Evolutionary conservation across 139 green algal genomes (phyloP).

Genomic region (Nannochloris sp.): DNA sequence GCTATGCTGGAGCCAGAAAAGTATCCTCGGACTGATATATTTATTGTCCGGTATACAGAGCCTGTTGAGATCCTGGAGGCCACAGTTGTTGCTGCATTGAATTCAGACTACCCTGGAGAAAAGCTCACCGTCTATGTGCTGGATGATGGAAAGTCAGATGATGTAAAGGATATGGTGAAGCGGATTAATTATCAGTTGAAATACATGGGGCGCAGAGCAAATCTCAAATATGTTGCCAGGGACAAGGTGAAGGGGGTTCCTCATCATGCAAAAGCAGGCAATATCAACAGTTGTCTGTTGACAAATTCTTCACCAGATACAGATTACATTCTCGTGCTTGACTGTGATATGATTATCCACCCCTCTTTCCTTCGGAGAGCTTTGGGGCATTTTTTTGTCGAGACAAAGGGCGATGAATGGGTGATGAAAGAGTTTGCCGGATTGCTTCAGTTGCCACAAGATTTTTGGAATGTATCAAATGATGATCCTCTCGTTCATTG

Average conservation of each 20-base stretch:
- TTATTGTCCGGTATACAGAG: constrained; percentile 18
- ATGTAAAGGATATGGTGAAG: constrained; percentile 2
- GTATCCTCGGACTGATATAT: constrained; percentile 1
- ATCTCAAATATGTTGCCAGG: constrained; percentile 9
- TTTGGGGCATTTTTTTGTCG: neutral
- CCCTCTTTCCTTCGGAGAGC: neutral
- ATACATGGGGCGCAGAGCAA: neutral
- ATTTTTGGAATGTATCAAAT: constrained; percentile 3
- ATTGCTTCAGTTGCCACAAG: neutral
- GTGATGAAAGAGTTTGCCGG: neutral
- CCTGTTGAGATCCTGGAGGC: constrained; percentile 14
- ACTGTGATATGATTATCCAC: neutral
- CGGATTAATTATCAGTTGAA: constrained; percentile 1
- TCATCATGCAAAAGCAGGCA: neutral
- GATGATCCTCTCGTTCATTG: neutral
- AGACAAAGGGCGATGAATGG: neutral
- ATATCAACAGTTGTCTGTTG: neutral
- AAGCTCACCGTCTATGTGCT: constrained; percentile 17
- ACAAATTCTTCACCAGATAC: neutral
- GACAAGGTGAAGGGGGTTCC: constrained; percentile 5
- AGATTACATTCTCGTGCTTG: neutral
- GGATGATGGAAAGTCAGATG: constrained; percentile 8
- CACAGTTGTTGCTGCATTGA: constrained; percentile 17
- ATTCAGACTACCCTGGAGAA: constrained; percentile 11
- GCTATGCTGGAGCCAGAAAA: constrained; percentile 6